Evolutionary conservation across 2,329 filamentous ascomycete species (phyloP).

Genomic region (Pseudocercospora fuligena): DNA sequence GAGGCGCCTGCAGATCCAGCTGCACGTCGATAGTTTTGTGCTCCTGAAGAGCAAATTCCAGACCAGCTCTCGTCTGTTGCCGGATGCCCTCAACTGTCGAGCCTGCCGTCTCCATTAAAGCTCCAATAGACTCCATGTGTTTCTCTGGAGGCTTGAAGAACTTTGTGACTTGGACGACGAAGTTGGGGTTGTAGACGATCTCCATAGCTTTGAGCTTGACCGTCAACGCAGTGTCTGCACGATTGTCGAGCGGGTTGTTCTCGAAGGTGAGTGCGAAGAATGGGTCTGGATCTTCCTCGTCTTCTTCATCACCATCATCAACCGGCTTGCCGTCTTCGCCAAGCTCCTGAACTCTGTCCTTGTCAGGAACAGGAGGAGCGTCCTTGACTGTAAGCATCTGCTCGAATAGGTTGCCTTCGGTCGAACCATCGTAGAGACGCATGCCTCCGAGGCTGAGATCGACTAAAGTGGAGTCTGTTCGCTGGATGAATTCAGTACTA

Average conservation of each 20-base stretch:
- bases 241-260: slow-evolving; percentile 90
- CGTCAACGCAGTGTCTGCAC: slow-evolving; percentile 86
- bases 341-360: slow-evolving; percentile 54
- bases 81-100: slow-evolving; percentile 93
- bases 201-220: slow-evolving; percentile 94
- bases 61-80: slow-evolving; percentile 91
- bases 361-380: slow-evolving; percentile 63
- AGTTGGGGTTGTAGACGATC: slow-evolving; percentile 95
- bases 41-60: slow-evolving; percentile 95
- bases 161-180: slow-evolving; percentile 85
- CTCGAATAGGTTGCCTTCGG: slow-evolving; percentile 84
- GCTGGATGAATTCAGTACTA: slow-evolving; percentile 83
- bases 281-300: slow-evolving; percentile 65
- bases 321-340: slow-evolving; percentile 53
- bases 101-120: slow-evolving; percentile 92
- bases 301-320: slow-evolving; percentile 52
- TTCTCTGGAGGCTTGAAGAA: slow-evolving; percentile 97
- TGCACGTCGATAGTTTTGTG: slow-evolving; percentile 98
- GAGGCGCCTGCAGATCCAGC: slow-evolving; percentile 89
- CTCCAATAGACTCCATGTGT: slow-evolving; percentile 97
- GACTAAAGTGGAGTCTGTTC: slow-evolving; percentile 86
- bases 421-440: slow-evolving; percentile 94
- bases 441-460: slow-evolving; percentile 91
- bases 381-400: slow-evolving; percentile 97
- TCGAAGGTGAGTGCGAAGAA: slow-evolving; percentile 94